phyloP scores from a whole-genome alignment of 2,329 filamentous ascomycete genomes.

The Scopulariopsis brevicaulis region DNA sequence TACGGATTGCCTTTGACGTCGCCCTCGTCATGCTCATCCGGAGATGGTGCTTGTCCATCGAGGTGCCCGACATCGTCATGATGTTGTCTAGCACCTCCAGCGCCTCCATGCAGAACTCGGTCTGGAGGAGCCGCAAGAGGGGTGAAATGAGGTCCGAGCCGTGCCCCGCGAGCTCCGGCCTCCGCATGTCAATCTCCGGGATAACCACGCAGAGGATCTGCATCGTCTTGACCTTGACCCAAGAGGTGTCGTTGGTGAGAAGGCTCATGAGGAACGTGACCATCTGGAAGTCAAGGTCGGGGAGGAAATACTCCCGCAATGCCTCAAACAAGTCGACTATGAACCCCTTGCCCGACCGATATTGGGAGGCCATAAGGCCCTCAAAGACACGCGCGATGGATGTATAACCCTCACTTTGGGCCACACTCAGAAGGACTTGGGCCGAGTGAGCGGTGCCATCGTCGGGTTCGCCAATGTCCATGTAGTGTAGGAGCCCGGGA shows the following conservation, averaged over 20 bases:
- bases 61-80: conserved; percentile 83
- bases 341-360: conserved; percentile 63
- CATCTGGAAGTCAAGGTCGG: conserved; percentile 70
- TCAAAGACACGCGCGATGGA: conserved; percentile 59
- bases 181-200: conserved; percentile 85
- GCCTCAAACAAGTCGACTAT: conserved; percentile 62
- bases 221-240: conserved; percentile 92
- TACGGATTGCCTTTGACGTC: conserved; percentile 74
- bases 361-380: conserved; percentile 56
- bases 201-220: conserved; percentile 76
- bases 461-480: conserved; percentile 54
- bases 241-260: conserved; percentile 76
- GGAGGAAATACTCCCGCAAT: conserved; percentile 68
- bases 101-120: conserved; percentile 86
- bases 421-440: conserved; percentile 57
- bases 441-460: conserved; percentile 50
- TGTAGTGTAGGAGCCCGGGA: conserved; percentile 68
- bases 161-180: conserved; percentile 78
- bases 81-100: conserved; percentile 88
- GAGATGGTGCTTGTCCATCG: conserved; percentile 88
- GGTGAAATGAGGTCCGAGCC: conserved; percentile 94
- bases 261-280: conserved; percentile 85
- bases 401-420: conserved; percentile 58
- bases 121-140: conserved; percentile 77
- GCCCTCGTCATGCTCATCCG: conserved; percentile 96